Evolutionary conservation across 2,329 filamentous ascomycete genomes (phyloP), one percentile per base, ranked within the genome.

Genomic region (Alternaria incomplexa): DNA sequence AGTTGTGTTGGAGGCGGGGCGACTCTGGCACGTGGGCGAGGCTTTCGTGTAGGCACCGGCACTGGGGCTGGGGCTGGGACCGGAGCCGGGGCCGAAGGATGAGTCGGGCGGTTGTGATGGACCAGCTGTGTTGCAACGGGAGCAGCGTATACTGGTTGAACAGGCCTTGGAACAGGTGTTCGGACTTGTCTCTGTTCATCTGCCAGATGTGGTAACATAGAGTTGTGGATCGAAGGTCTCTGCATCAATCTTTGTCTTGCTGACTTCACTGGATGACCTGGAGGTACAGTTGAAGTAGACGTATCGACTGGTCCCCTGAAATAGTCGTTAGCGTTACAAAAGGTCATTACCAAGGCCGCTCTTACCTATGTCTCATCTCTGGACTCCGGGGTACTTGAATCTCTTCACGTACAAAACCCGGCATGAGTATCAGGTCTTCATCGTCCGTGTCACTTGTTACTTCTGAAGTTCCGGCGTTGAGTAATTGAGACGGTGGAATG

Each of bases 181-280:
- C 44, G 28, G 3, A 51, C 12, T 22, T 48, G 52, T 17, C 11
- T 50, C 13, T 61, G 46, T 20, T 54, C 48, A 11, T 40, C 55
- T 12, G 26, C 11, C 9, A 15, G 22, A n/a, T 47, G 55, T 20
- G 62, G 28, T 11, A 69, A 46, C 36, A 64, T 68, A 3, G 69
- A 62, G 43, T 72, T 54, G 20, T 65, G 61, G 10, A 73, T 73
- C 6, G 69, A 73, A 6, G 65, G 57, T 10, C 71, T 61, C 47
- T 67, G 69, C 58, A 73, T 64, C 28, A 73, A 55, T 26, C 64
- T 68, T 15, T 54, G 58, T 28, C 68, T 63, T 7, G 70, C 71
- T 26, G 71, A 71, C 32, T 59, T 57, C 12, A 59, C 47, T 12
- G 58, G 50, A 15, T 15, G 50, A 10, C 52, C 62, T 52, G 63